These are phyloP conservation scores for Leucosporidium yakuticum DNA, from an alignment of 768 basidiomycete species.

Conservation along the genomic window DNA sequence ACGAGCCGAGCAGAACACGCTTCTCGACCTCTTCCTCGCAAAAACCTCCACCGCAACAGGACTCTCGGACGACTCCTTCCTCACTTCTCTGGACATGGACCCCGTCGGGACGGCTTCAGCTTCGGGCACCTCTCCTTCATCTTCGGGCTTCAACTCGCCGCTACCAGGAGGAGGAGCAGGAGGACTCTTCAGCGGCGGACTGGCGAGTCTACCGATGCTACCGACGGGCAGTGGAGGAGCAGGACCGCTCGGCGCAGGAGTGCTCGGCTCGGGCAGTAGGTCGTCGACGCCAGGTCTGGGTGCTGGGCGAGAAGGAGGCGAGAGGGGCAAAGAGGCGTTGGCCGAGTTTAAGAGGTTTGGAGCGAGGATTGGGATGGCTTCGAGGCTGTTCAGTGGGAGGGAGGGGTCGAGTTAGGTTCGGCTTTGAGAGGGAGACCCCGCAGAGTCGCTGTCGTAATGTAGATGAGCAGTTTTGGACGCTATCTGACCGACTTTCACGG, in stretches of 20 bases:
- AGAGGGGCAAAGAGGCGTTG: conserved; percentile 11
- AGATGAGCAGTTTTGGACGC: too few species aligned
- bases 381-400: conserved; percentile 6
- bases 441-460: too few species aligned
- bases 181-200: conserved; percentile 12
- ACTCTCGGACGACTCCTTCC: conserved; percentile 81
- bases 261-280: neutral
- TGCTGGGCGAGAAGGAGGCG: neutral
- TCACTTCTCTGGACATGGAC: conserved; percentile 93
- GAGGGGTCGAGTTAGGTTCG: too few species aligned
- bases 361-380: conserved; percentile 8
- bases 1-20: conserved; percentile 73
- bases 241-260: neutral
- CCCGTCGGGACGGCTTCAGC: conserved; percentile 45
- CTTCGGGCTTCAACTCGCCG: conserved; percentile 38
- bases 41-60: conserved; percentile 89
- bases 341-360: conserved; percentile 8
- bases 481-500: too few species aligned
- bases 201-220: conserved; percentile 7
- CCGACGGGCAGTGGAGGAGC: neutral
- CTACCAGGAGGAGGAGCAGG: conserved; percentile 3
- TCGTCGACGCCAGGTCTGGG: neutral
- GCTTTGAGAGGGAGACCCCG: too few species aligned
- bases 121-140: conserved; percentile 24
- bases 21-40: conserved; percentile 84